Percentiles rank a stretch among this genome's conserved stretches.
Evolutionary conservation across 495 filamentous ascomycete genomes (phyloP).

Genomic region (Podospora conica): DNA sequence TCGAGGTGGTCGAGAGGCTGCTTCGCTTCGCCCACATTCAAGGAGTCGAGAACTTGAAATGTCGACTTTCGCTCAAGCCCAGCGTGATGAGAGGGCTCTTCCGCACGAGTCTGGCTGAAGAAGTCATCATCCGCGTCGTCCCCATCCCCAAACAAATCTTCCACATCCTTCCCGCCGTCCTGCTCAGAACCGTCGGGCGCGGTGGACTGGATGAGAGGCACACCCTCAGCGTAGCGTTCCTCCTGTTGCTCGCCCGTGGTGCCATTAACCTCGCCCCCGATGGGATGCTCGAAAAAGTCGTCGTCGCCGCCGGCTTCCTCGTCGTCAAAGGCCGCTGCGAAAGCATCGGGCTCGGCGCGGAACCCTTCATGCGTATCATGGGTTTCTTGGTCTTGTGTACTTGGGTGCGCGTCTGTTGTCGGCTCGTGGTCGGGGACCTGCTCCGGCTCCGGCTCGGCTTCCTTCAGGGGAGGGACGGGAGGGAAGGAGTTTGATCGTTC

Average conservation of each 20-base stretch:
- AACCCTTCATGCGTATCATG: constrained; percentile 13
- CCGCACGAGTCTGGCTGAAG: constrained; percentile 36
- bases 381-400: constrained; percentile 31
- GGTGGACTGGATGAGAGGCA: constrained; percentile 46
- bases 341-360: constrained; percentile 17
- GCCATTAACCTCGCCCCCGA: constrained; percentile 35
- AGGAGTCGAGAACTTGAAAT: constrained; percentile 45
- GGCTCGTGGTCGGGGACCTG: constrained; percentile 13
- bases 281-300: constrained; percentile 21
- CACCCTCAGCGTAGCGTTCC: constrained; percentile 53
- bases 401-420: constrained; percentile 18
- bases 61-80: constrained; percentile 54
- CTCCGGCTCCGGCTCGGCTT: constrained; percentile 22
- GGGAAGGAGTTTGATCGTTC: constrained; percentile 61
- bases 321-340: constrained; percentile 22
- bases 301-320: constrained; percentile 15
- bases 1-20: constrained; percentile 28
- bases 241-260: constrained; percentile 33
- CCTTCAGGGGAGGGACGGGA: constrained; percentile 38
- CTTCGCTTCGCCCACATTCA: constrained; percentile 22
- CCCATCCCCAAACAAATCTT: constrained; percentile 36
- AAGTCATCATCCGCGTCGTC: constrained; percentile 42
- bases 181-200: constrained; percentile 1
- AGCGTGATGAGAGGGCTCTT: constrained; percentile 9
- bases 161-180: constrained; percentile 4